Conservation (phyloP, 805 yeast species). For the Candida dajiaensis region DNA sequence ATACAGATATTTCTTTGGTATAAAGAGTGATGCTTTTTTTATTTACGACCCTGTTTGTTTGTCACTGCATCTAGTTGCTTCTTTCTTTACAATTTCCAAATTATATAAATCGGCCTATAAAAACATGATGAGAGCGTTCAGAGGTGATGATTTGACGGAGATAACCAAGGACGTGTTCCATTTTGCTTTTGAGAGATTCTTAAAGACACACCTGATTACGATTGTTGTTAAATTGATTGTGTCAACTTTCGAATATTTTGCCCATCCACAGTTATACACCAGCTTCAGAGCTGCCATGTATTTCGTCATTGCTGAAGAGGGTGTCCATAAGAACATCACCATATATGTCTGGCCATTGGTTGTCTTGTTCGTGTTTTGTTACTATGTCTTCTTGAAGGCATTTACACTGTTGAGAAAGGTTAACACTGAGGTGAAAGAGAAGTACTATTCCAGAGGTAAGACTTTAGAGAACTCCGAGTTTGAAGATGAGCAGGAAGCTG, state of each 20-base stretch:
- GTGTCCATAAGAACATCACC: background rate
- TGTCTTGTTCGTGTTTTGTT: conserved; percentile 6
- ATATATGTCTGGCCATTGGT: conserved; percentile 21
- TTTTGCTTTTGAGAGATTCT: conserved; percentile 2
- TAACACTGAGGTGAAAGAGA: conserved; percentile 47
- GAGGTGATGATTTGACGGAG: background rate
- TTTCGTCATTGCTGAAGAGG: conserved; percentile 8
- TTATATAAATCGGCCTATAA: background rate
- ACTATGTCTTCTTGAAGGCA: background rate
- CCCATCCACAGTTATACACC: conserved; percentile 12
- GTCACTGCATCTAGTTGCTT: conserved; percentile 2
- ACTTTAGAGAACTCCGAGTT: conserved; percentile 34
- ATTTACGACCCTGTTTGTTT: background rate
- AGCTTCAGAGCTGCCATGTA: conserved; percentile 13
- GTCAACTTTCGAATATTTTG: conserved; percentile 15
- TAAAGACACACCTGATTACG: conserved; percentile 5
- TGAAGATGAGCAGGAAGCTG: conserved; percentile 1
- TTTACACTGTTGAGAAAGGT: conserved; percentile 15
- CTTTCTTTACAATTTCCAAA: background rate
- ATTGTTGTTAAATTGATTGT: conserved; percentile 13
- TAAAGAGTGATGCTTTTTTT: background rate
- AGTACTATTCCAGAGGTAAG: conserved; percentile 51
- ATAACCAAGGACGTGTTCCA: background rate
- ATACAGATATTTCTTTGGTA: conserved; percentile 3
- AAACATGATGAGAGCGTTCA: background rate